Evolutionary conservation across 495 filamentous ascomycete species (phyloP).

Genomic region (Penicillium antarcticum): DNA sequence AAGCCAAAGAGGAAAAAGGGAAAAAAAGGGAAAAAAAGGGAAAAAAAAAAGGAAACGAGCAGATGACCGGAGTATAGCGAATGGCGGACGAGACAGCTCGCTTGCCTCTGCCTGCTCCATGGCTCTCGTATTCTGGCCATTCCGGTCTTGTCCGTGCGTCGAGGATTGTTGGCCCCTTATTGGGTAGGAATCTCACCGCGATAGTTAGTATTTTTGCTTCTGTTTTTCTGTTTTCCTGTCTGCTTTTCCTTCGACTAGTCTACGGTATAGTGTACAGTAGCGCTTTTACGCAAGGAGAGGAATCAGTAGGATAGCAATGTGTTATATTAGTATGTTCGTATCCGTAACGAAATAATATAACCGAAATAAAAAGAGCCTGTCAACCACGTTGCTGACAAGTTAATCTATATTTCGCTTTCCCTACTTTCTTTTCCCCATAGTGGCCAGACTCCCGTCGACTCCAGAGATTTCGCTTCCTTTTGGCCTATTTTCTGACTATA

Average conservation of each 20-base stretch:
- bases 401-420: neutral
- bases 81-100: constrained; percentile 15
- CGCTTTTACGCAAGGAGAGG: too few species aligned
- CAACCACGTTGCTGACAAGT: constrained; percentile 14
- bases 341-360: too few species aligned
- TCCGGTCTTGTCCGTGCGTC: constrained; percentile 19
- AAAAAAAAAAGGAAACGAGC: neutral
- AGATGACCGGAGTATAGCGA: constrained; percentile 3
- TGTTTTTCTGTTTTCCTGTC: too few species aligned
- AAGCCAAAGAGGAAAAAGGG: neutral
- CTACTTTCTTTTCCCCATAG: constrained; percentile 8
- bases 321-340: too few species aligned
- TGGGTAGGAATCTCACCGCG: constrained; percentile 13
- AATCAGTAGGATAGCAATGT: too few species aligned
- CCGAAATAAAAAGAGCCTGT: constrained; percentile 3
- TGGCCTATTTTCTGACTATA: constrained; percentile 1
- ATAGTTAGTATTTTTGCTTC: constrained; percentile 3
- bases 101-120: constrained; percentile 20
- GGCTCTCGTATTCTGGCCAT: constrained; percentile 23
- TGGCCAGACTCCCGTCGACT: constrained; percentile 14
- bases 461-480: neutral
- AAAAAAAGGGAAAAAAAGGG: neutral
- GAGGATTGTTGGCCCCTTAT: constrained; percentile 2
- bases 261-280: too few species aligned
- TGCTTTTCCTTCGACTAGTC: neutral